These are phyloP conservation scores for Cephalotrichum gorgonifer DNA, from an alignment of 2,329 filamentous ascomycete species.

Conservation along the genomic window DNA sequence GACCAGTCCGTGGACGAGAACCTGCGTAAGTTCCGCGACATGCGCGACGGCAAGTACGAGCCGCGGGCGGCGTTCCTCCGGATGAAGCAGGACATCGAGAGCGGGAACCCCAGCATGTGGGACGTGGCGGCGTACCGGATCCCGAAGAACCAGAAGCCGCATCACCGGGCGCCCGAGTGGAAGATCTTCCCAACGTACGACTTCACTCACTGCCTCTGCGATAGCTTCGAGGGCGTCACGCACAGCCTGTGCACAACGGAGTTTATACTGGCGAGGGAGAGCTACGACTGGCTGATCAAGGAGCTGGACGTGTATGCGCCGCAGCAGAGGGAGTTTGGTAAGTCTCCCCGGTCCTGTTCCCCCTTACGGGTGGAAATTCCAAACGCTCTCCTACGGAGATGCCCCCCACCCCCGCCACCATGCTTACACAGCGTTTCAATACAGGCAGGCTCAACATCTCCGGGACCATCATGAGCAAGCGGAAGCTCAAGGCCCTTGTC, in stretches of 20 bases:
- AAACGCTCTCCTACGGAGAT: not conserved
- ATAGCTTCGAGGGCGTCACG: conserved; percentile 85
- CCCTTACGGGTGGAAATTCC: conserved; percentile 30
- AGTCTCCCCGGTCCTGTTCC: conserved; percentile 4
- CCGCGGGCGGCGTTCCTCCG: conserved; percentile 74
- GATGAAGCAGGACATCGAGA: conserved; percentile 84
- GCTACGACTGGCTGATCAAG: conserved; percentile 86
- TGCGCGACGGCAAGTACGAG: conserved; percentile 86
- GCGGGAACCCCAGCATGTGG: conserved; percentile 92
- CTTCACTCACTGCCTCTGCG: conserved; percentile 82
- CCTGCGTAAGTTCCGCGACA: conserved; percentile 72
- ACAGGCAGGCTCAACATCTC: conserved; percentile 50
- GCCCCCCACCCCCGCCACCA: no score
- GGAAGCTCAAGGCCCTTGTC: conserved; percentile 72
- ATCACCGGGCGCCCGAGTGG: conserved; percentile 76
- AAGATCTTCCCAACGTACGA: conserved; percentile 94
- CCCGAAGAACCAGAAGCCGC: conserved; percentile 56
- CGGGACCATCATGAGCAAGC: conserved; percentile 80
- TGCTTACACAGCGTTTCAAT: not conserved
- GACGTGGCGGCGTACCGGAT: conserved; percentile 87
- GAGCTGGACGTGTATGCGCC: conserved; percentile 75
- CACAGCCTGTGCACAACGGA: conserved; percentile 92
- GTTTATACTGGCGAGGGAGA: conserved; percentile 73
- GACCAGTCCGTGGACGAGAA: conserved; percentile 66
- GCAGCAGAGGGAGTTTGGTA: conserved; percentile 79